These are phyloP conservation scores for Termitomyces sp. DNA, from an alignment of 768 basidiomycete species.

Conservation along the genomic window DNA sequence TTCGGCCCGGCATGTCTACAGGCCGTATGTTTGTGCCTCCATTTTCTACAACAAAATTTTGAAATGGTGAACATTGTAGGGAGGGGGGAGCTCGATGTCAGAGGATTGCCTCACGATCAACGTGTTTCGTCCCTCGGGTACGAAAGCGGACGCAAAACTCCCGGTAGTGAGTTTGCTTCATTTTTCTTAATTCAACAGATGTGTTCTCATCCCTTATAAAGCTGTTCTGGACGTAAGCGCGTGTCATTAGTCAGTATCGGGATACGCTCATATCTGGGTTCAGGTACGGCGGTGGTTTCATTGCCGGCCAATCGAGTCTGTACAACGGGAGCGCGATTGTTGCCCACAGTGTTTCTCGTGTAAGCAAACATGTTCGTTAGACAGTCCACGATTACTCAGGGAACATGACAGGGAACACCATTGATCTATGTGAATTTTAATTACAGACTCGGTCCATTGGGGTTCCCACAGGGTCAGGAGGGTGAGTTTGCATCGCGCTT, in stretches of 20 bases:
- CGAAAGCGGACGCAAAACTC: slow-evolving; percentile 21
- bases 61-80: background rate
- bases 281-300: slow-evolving; percentile 22
- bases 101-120: slow-evolving; percentile 62
- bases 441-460: slow-evolving; percentile 46
- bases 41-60: background rate
- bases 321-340: slow-evolving; percentile 19
- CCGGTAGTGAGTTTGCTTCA: slow-evolving; percentile 30
- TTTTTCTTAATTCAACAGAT: background rate
- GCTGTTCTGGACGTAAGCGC: slow-evolving; percentile 35
- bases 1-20: slow-evolving; percentile 43
- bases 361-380: background rate
- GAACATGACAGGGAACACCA: slow-evolving; percentile 26
- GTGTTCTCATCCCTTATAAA: slow-evolving; percentile 4
- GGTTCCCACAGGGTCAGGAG: slow-evolving; percentile 38
- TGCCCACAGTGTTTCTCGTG: background rate
- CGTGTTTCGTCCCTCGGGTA: slow-evolving; percentile 44
- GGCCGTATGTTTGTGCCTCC: slow-evolving; percentile 19
- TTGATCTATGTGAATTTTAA: slow-evolving; percentile 45
- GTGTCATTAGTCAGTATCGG: background rate
- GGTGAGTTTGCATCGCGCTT: slow-evolving; percentile 6
- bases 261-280: background rate
- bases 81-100: slow-evolving; percentile 22
- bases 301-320: slow-evolving; percentile 10
- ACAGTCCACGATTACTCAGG: no score